Percentiles rank a stretch among this genome's conserved stretches.
phyloP scores from a whole-genome alignment of 768 basidiomycete genomes.

The Lentinula sp. region DNA sequence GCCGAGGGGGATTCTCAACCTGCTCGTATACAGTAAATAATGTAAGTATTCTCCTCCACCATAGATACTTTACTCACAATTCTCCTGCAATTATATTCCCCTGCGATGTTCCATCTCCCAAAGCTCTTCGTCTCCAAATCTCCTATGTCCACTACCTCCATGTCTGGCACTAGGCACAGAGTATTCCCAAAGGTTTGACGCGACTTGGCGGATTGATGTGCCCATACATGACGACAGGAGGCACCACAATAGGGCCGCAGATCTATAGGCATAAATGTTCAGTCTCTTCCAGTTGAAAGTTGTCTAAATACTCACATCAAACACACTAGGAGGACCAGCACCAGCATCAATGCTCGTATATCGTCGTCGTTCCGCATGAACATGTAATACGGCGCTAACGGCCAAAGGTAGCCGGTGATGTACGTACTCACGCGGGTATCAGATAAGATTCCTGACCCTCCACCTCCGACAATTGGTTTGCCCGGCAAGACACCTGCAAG shows the following conservation, averaged over 20 bases:
- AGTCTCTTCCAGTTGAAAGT: neutral
- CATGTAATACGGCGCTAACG: neutral
- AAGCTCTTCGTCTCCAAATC: slow-evolving; percentile 40
- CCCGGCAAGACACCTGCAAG: neutral
- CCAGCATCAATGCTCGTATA: slow-evolving; percentile 27
- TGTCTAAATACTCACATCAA: slow-evolving; percentile 35
- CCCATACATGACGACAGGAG: slow-evolving; percentile 66
- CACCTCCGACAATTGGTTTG: neutral
- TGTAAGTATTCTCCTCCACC: neutral
- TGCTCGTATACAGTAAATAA: neutral
- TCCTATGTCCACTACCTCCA: slow-evolving; percentile 20
- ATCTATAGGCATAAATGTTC: slow-evolving; percentile 19
- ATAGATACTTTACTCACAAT: too few species aligned
- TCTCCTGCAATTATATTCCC: neutral
- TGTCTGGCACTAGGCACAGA: slow-evolving; percentile 32
- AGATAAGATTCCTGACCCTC: neutral
- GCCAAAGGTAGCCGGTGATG: too few species aligned
- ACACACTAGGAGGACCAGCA: slow-evolving; percentile 41
- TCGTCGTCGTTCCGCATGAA: slow-evolving; percentile 7
- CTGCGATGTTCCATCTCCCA: slow-evolving; percentile 57
- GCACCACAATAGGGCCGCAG: slow-evolving; percentile 56
- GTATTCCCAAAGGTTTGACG: slow-evolving; percentile 45
- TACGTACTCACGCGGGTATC: neutral
- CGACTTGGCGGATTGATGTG: slow-evolving; percentile 34
- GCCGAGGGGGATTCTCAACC: too few species aligned